phyloP scores from a whole-genome alignment of 257 asterid species.

The Penstemon barbatus region DNA sequence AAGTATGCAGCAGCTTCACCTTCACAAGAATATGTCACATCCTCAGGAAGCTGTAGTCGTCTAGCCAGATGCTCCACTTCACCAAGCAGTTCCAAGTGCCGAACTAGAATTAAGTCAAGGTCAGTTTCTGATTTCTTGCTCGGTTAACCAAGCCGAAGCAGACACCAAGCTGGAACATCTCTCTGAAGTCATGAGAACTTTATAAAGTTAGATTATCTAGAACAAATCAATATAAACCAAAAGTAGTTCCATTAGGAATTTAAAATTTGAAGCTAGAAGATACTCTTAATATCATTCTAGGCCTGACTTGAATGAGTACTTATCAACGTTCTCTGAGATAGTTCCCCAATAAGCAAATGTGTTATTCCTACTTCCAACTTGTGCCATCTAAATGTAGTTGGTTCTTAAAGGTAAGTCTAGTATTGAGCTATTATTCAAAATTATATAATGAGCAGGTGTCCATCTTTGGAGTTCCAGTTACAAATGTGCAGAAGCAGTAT shows the following conservation, averaged over 20 bases:
- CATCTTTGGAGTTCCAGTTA: background rate
- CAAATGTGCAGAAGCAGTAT: background rate
- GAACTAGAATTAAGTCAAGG: conserved; percentile 97
- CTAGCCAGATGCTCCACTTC: conserved; percentile 95
- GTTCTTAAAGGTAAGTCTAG: too few relatives aligned
- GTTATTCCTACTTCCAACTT: too few relatives aligned
- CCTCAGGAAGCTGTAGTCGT: conserved; percentile 89
- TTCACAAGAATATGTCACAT: conserved; percentile 97
- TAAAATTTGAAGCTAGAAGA: background rate
- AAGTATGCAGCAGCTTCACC: conserved; percentile 97
- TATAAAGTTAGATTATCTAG: conserved; percentile 14
- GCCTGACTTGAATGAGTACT: conserved; percentile 99
- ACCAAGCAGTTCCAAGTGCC: conserved; percentile 87
- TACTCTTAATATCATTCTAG: conserved; percentile 62
- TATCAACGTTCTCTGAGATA: conserved; percentile 97
- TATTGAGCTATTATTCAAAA: background rate
- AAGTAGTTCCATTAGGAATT: background rate
- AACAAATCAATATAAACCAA: conserved; percentile 16
- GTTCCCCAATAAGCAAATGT: conserved; percentile 15
- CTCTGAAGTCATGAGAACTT: conserved; percentile 51
- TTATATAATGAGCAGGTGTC: background rate
- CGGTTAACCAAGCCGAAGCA: conserved; percentile 99
- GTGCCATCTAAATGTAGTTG: too few relatives aligned
- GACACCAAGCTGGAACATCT: conserved; percentile 98
- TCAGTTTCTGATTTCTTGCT: conserved; percentile 97